Evolutionary conservation across 2,329 filamentous ascomycete genomes (phyloP).

Genomic region (Pyrenochaeta sp.): DNA sequence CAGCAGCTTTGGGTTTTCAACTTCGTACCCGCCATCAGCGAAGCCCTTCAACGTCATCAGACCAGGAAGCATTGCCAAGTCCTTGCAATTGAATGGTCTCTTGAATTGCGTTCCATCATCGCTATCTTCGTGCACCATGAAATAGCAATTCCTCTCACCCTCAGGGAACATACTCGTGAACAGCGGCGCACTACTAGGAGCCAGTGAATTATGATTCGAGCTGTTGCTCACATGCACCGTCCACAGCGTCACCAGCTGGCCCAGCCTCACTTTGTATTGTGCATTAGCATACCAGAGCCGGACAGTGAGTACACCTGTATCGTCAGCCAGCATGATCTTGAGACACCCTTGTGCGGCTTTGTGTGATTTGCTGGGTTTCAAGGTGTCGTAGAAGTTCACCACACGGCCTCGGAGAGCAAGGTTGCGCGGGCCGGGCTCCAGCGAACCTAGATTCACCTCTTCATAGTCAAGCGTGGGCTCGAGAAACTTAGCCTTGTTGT

Average conservation of each 20-base stretch:
- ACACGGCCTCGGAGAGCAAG: conserved; percentile 65
- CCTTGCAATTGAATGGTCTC: conserved; percentile 56
- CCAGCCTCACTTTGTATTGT: conserved; percentile 58
- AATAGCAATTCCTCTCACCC: conserved; percentile 61
- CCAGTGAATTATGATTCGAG: conserved; percentile 51
- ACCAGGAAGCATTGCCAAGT: conserved; percentile 50
- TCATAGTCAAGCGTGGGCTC: conserved; percentile 58
- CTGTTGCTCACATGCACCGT: conserved; percentile 63
- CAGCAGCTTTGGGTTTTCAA: conserved; percentile 61
- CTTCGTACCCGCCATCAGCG: conserved; percentile 63
- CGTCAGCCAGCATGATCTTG: conserved; percentile 65
- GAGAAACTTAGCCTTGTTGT: conserved; percentile 34
- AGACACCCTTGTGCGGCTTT: conserved; percentile 60
- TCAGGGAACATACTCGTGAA: conserved; percentile 68
- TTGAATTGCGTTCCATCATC: conserved; percentile 56
- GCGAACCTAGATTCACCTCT: conserved; percentile 56
- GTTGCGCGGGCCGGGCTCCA: conserved; percentile 60
- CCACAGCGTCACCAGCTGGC: conserved; percentile 66
- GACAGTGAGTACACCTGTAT: conserved; percentile 63
- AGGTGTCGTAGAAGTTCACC: conserved; percentile 62
- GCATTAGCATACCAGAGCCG: conserved; percentile 60
- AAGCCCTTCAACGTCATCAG: conserved; percentile 67
- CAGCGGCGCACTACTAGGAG: conserved; percentile 56
- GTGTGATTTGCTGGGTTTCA: conserved; percentile 54
- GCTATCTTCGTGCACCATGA: conserved; percentile 62